phyloP scores from a whole-genome alignment of 2,329 filamentous ascomycete genomes.

The Nectriaceae sp. region DNA sequence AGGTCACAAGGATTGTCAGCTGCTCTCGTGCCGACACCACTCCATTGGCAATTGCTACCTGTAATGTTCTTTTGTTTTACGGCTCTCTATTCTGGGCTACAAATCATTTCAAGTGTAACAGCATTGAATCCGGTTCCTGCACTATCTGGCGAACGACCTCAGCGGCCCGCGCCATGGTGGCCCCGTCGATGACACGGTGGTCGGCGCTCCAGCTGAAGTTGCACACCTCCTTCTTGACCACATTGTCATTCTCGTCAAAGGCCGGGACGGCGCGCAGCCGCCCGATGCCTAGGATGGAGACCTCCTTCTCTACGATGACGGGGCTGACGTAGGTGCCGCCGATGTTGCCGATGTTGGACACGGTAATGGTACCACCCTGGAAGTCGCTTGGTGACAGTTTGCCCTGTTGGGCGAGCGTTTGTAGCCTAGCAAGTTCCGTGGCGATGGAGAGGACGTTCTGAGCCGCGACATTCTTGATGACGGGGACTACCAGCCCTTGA shows the following conservation, averaged over 20 bases:
- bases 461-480: constrained; percentile 79
- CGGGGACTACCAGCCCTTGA: constrained; percentile 83
- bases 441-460: constrained; percentile 80
- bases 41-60: too few relatives aligned
- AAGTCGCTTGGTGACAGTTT: constrained; percentile 77
- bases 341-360: constrained; percentile 95
- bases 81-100: background rate
- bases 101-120: constrained; percentile 73
- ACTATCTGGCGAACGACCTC: constrained; percentile 76
- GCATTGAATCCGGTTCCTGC: constrained; percentile 85
- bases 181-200: constrained; percentile 91
- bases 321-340: constrained; percentile 91
- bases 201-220: constrained; percentile 98
- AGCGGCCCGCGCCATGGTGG: constrained; percentile 89
- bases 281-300: constrained; percentile 89
- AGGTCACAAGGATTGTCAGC: background rate
- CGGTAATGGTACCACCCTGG: constrained; percentile 85
- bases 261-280: constrained; percentile 78
- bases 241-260: constrained; percentile 61
- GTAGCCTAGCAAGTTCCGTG: constrained; percentile 72
- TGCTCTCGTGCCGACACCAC: background rate
- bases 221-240: constrained; percentile 77
- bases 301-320: constrained; percentile 86
- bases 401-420: constrained; percentile 70
- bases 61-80: too few relatives aligned